These are phyloP conservation scores for Thyridium curvatum DNA, from an alignment of 2,329 filamentous ascomycete species.

Conservation along the genomic window DNA sequence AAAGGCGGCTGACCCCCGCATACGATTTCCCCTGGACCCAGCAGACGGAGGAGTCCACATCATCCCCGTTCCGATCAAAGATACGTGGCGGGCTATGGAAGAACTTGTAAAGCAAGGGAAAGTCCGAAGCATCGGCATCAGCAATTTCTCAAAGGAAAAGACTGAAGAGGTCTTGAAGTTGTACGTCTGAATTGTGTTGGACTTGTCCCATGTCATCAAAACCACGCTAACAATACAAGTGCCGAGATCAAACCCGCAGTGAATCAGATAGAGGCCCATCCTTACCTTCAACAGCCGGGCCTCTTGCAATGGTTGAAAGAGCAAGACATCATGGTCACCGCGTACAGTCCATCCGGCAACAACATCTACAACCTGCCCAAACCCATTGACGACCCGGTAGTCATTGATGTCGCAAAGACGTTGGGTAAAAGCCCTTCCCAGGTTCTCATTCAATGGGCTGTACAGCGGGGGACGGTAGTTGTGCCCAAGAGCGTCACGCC, in stretches of 20 bases:
- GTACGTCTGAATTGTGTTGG: constrained; percentile 20
- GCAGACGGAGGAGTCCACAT: constrained; percentile 28
- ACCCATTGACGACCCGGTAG: constrained; percentile 40
- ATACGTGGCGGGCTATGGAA: constrained; percentile 55
- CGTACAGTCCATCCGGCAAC: constrained; percentile 60
- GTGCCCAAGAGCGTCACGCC: constrained; percentile 49
- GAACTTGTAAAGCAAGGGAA: constrained; percentile 43
- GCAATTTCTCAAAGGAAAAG: constrained; percentile 40
- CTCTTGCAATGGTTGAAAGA: constrained; percentile 50
- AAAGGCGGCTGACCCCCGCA: constrained; percentile 23
- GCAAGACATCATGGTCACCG: constrained; percentile 54
- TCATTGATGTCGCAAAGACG: constrained; percentile 39
- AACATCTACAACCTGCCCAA: constrained; percentile 37
- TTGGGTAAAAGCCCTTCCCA: constrained; percentile 32
- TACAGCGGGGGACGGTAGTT: constrained; percentile 46
- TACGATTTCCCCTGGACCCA: constrained; percentile 45
- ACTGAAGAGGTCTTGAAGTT: constrained; percentile 31
- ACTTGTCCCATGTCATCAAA: constrained; percentile 1
- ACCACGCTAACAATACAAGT: constrained; percentile 24
- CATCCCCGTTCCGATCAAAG: constrained; percentile 27
- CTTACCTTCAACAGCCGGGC: constrained; percentile 56
- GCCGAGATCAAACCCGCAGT: constrained; percentile 50
- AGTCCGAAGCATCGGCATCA: constrained; percentile 46
- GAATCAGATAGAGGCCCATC: constrained; percentile 66
- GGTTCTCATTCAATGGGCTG: constrained; percentile 46